Evolutionary conservation across 768 basidiomycete genomes (phyloP).

Genomic region (Lentinula boryana): DNA sequence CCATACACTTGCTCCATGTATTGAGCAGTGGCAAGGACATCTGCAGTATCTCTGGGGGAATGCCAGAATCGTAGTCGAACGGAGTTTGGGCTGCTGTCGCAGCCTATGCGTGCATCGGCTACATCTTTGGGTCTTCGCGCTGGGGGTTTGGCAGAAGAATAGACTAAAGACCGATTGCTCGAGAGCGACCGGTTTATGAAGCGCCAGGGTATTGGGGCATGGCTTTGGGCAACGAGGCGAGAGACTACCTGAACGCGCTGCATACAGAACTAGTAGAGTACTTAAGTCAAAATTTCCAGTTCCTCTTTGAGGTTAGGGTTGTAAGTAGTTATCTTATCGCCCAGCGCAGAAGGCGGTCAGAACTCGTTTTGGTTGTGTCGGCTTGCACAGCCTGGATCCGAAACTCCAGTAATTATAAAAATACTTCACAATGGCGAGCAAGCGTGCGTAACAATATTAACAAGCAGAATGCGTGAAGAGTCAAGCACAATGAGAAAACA

Average conservation of each 20-base stretch:
- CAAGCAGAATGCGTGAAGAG: too few species aligned
- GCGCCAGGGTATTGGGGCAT: neutral
- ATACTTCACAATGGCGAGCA: too few species aligned
- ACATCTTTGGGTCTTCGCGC: neutral
- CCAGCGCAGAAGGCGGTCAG: too few species aligned
- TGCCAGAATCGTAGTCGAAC: neutral
- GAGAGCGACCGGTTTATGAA: neutral
- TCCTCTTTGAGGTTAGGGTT: too few species aligned
- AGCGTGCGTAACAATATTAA: too few species aligned
- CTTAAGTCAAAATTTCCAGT: neutral
- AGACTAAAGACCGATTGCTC: neutral
- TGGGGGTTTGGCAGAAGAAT: neutral
- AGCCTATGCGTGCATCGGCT: conserved; percentile 1
- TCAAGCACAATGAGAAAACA: too few species aligned
- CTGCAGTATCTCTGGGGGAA: neutral
- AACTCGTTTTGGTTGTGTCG: too few species aligned
- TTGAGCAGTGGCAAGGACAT: neutral
- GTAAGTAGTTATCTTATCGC: too few species aligned
- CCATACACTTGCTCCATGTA: conserved; percentile 1
- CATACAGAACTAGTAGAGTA: neutral
- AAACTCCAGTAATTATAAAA: too few species aligned
- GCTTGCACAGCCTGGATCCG: too few species aligned
- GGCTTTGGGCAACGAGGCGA: neutral
- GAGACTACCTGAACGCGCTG: neutral
- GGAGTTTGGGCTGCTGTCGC: neutral